Evolutionary conservation across 129 eudicot genomes (phyloP).

Genomic region (Tagetes patula): DNA sequence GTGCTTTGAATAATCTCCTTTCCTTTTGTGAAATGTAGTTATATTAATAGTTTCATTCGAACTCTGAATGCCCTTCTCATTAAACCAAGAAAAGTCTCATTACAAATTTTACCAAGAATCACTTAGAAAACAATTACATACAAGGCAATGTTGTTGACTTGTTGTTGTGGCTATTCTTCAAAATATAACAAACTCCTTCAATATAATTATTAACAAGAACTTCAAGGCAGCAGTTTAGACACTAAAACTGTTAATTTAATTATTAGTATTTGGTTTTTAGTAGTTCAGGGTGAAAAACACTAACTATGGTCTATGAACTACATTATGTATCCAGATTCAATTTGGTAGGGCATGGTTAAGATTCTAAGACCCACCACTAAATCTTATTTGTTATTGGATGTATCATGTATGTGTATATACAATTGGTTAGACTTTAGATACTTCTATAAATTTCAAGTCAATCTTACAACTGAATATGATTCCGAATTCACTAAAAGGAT

Average conservation of each 20-base stretch:
- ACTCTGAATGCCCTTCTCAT: neutral
- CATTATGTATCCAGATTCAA: neutral
- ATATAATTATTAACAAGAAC: neutral
- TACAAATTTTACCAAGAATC: neutral
- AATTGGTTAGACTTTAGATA: neutral
- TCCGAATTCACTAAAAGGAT: neutral
- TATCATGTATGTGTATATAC: neutral
- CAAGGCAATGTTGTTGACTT: neutral
- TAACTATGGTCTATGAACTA: neutral
- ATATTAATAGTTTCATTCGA: neutral
- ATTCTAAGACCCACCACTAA: neutral
- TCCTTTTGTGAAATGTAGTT: slow-evolving; percentile 1
- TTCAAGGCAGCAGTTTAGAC: neutral
- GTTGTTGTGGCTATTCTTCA: neutral
- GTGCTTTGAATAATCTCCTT: neutral
- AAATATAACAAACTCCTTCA: neutral
- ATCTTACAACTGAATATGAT: neutral
- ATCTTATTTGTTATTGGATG: neutral
- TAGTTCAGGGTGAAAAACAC: neutral
- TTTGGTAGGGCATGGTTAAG: neutral
- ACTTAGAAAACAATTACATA: neutral
- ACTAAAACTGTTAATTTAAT: neutral
- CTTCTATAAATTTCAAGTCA: neutral
- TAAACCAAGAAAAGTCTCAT: neutral
- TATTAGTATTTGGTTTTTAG: neutral